A percentile compares a stretch with the other conserved stretches of the same genome.
These are phyloP conservation scores for Viola odorata DNA, from an alignment of 345 rosid genomes.

Conservation along the genomic window DNA sequence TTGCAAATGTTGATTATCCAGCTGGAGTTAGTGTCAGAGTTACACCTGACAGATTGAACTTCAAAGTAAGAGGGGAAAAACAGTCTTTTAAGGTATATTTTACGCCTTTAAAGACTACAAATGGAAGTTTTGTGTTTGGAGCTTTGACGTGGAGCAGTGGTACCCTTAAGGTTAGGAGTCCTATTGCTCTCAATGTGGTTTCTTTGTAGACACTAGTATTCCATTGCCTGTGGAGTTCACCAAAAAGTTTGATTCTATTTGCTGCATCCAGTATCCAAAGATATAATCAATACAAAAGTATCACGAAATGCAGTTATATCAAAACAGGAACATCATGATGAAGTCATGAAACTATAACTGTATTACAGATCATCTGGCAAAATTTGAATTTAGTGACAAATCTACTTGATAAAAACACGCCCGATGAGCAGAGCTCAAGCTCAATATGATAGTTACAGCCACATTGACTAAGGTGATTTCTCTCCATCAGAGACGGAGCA, in stretches of 20 bases:
- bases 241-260: neutral
- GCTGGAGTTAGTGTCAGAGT: constrained; percentile 33
- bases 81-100: constrained; percentile 35
- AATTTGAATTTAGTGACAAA: no score
- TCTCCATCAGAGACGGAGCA: no score
- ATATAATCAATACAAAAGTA: neutral
- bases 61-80: constrained; percentile 32
- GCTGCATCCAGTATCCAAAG: neutral
- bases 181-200: constrained; percentile 34
- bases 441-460: no score
- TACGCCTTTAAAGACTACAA: constrained; percentile 27
- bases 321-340: no score
- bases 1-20: constrained; percentile 27
- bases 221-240: neutral
- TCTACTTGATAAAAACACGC: no score
- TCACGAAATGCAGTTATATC: no score
- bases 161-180: constrained; percentile 35
- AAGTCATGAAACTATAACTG: no score
- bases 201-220: constrained; percentile 18
- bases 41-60: constrained; percentile 36
- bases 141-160: constrained; percentile 47
- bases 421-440: no score
- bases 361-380: no score
- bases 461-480: no score
- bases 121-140: constrained; percentile 39